Percentiles rank a stretch among this genome's conserved stretches.
Evolutionary conservation across 805 yeast genomes (phyloP).

Genomic region (Diddensiella caesifluorescens): DNA sequence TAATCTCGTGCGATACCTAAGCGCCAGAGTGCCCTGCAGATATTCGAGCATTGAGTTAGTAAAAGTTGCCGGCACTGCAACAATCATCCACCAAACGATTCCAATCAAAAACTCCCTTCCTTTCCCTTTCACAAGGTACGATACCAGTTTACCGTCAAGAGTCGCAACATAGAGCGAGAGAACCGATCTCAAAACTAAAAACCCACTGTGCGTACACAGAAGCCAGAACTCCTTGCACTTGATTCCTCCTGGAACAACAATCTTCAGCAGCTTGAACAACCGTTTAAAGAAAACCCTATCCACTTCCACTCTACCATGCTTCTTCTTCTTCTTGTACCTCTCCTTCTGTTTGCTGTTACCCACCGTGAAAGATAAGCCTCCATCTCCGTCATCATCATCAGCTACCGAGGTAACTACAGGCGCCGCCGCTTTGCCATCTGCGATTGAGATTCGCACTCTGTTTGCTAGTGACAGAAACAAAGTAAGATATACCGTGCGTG

Average conservation of each 20-base stretch:
- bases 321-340: constrained; percentile 5
- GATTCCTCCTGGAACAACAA: constrained; percentile 32
- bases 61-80: constrained; percentile 82
- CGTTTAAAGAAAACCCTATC: constrained; percentile 28
- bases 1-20: constrained; percentile 53
- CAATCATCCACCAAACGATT: constrained; percentile 68
- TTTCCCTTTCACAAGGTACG: constrained; percentile 67
- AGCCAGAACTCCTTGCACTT: constrained; percentile 31
- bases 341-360: constrained; percentile 3
- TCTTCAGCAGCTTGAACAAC: constrained; percentile 28
- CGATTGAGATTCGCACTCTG: constrained; percentile 20
- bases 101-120: constrained; percentile 59
- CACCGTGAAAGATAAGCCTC: background rate
- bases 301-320: constrained; percentile 28
- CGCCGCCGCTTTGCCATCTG: constrained; percentile 6
- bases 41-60: constrained; percentile 60
- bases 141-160: constrained; percentile 79
- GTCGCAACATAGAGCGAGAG: constrained; percentile 78
- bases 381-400: background rate
- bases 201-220: constrained; percentile 48
- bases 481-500: constrained; percentile 20
- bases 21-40: constrained; percentile 35
- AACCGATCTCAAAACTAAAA: constrained; percentile 63
- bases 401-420: constrained; percentile 1
- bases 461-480: constrained; percentile 21